Conservation (phyloP, 1,284 basidiomycete species). For the Phlebopus sp. region DNA sequence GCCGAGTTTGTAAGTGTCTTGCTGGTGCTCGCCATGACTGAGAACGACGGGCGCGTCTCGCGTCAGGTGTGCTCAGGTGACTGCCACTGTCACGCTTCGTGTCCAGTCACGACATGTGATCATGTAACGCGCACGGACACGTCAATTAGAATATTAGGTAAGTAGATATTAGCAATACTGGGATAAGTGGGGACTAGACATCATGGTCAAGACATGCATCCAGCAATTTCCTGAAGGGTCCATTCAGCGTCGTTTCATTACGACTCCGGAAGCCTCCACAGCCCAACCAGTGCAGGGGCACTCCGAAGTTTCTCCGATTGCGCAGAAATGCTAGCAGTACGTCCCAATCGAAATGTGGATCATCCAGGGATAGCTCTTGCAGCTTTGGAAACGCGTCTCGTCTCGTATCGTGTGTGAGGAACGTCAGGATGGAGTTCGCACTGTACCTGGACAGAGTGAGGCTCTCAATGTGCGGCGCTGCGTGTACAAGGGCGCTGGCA, state of each 20-base stretch:
- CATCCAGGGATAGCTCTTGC: conserved; percentile 15
- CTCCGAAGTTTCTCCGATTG: conserved; percentile 22
- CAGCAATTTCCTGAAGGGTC: conserved; percentile 20
- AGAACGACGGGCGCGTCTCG: neutral
- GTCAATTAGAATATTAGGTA: neutral
- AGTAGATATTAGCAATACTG: neutral
- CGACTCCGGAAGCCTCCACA: conserved; percentile 24
- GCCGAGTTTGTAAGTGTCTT: conserved; percentile 37
- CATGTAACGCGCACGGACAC: conserved; percentile 9
- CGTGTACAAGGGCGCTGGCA: conserved; percentile 20
- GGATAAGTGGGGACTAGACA: neutral
- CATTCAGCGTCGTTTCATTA: conserved; percentile 20
- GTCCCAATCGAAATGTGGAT: conserved; percentile 32
- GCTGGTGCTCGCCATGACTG: conserved; percentile 26
- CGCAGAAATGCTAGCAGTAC: conserved; percentile 26
- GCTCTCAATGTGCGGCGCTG: conserved; percentile 25
- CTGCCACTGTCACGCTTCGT: conserved; percentile 27
- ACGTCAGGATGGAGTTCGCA: conserved; percentile 22
- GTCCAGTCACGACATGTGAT: conserved; percentile 24
- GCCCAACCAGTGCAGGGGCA: conserved; percentile 15
- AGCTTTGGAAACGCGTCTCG: conserved; percentile 26
- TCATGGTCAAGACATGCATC: conserved; percentile 21
- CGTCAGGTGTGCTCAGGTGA: no score
- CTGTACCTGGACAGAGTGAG: conserved; percentile 29
- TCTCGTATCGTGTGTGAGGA: conserved; percentile 30